Base-by-base conservation (phyloP, 1,139 yeast genomes). In the Suhomyces chickasaworum region DNA sequence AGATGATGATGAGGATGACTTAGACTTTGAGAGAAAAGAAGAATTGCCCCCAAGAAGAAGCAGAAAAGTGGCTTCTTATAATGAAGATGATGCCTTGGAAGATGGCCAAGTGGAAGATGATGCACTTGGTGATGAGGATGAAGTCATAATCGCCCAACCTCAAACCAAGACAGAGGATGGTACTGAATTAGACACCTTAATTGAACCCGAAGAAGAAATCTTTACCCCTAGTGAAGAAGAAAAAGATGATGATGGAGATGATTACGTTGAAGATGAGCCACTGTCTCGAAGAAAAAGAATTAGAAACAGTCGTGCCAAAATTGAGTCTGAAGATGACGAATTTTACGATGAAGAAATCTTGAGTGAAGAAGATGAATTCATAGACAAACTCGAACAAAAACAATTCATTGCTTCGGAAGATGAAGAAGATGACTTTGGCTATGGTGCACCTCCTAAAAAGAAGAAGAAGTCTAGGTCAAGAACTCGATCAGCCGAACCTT, bases 341-440 rank as follows among this genome's bases (percentile, higher is more conserved):
- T 52, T 46, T 13, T 51, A 51, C 15, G 56, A 52, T 9, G 56
- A 52, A 12, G 60, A 49, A 0, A 48, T 37, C 20, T 45, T 46
- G 15, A 50, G 52, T 12, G 58, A 53, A 5, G 50, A 54, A n/a
- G 60, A 57, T 22, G 73, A 68, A 8, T 66, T 60, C 45, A 42
- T 68, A 17, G 64, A 66, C 46, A 57, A 58, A 46, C 60, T 69
- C 40, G 57, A 63, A 41, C 71, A 71, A 44, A 63, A 59, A 45
- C 58, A 61, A 37, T 75, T 75, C 49, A 57, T 75, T 34, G 77
- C 75, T 16, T 53, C 72, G 0, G 80, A 68, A 36, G 73, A 67
- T 41, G 80, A 67, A 29, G 72, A 61, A 15, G 53, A 56, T 17
- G 71, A 64, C 40, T 62, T 56, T 49, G 57, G 52, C 7, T 70